Evolutionary conservation across 208 protist genomes (phyloP), one percentile per base, ranked within the genome.

Genomic region (Balamuthia mandrillaris): DNA sequence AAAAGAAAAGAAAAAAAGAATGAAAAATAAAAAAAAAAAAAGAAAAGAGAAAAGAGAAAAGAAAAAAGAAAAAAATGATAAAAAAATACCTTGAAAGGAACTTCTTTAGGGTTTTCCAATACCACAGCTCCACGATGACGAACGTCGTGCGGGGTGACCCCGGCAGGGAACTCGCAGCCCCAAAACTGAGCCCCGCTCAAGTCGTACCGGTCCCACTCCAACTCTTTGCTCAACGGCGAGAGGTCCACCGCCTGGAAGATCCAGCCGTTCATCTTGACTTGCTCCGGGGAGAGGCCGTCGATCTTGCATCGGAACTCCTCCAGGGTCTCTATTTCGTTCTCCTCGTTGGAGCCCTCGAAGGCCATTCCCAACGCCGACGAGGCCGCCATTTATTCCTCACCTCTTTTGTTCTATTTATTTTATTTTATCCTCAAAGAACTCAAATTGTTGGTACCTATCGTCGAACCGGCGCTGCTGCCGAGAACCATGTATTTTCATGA

Each of bases 271-370:
- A 77, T 39, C 44, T 77, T 45, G 37, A 77, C 31, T 2, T 39
- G 5, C 3, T 39, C 3, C 12, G 66, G 66, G 10, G 49, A 39
- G 66, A 16, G 14, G 37, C 66, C 66, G 66, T 77, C 66, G 18
- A 77, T 45, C 42, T 77, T 77, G 66, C 24, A 14, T 12, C 49
- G 24, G 24, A 77, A 77, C 42, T 77, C 66, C 14, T 77, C 66
- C n/a, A 77, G 66, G 16, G 66, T 77, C 66, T 77, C 66, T 47
- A 77, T 77, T 35, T 77, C 66, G 44, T 77, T 39, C 18, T 77
- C 66, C 66, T 77, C 66, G 66, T 77, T 77, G 42, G 66, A 77
- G 37, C 66, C 66, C 42, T n/a, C 24, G 44, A 77, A 77, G 49
- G 66, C 66, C 42, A 77, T 39, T 4, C 47, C 63, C 35, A 47